Evolutionary conservation across 2,329 filamentous ascomycete genomes (phyloP).

Genomic region (Dactylonectria macrodidyma): DNA sequence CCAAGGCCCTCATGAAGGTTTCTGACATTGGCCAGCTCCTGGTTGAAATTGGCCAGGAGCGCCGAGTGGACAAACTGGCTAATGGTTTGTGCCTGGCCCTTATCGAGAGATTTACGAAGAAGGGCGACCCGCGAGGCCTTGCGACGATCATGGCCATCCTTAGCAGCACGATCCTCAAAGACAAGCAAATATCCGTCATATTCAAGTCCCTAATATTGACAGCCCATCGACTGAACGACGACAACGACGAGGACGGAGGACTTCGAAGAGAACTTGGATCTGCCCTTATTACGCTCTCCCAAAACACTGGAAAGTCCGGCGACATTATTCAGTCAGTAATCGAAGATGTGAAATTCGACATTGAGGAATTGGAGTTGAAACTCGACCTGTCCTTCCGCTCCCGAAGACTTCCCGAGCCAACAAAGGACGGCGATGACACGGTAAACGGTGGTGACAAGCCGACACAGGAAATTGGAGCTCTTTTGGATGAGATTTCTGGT

Average conservation of each 20-base stretch:
- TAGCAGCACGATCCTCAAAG: slow-evolving; percentile 71
- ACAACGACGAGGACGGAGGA: slow-evolving; percentile 67
- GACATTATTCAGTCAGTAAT: slow-evolving; percentile 78
- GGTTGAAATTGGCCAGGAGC: slow-evolving; percentile 73
- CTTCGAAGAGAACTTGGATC: slow-evolving; percentile 76
- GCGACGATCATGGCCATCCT: slow-evolving; percentile 74
- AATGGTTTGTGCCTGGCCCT: slow-evolving; percentile 79
- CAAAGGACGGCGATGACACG: slow-evolving; percentile 63
- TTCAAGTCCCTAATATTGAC: slow-evolving; percentile 76
- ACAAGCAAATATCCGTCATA: slow-evolving; percentile 74
- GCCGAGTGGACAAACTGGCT: slow-evolving; percentile 79
- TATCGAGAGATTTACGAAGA: slow-evolving; percentile 73
- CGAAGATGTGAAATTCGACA: slow-evolving; percentile 77
- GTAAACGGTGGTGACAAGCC: slow-evolving; percentile 47
- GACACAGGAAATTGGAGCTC: slow-evolving; percentile 56
- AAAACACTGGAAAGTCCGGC: slow-evolving; percentile 70
- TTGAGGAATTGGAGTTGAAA: slow-evolving; percentile 82
- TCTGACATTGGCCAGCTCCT: slow-evolving; percentile 73
- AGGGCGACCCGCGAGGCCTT: slow-evolving; percentile 70
- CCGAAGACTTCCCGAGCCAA: slow-evolving; percentile 63
- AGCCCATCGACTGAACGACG: slow-evolving; percentile 70
- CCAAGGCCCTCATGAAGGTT: slow-evolving; percentile 77
- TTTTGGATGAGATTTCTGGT: slow-evolving; percentile 57
- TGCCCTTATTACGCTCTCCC: slow-evolving; percentile 76
- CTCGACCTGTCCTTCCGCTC: slow-evolving; percentile 79